These are phyloP conservation scores for Capsicum baccatum DNA, from an alignment of 257 asterid species.

Conservation along the genomic window DNA sequence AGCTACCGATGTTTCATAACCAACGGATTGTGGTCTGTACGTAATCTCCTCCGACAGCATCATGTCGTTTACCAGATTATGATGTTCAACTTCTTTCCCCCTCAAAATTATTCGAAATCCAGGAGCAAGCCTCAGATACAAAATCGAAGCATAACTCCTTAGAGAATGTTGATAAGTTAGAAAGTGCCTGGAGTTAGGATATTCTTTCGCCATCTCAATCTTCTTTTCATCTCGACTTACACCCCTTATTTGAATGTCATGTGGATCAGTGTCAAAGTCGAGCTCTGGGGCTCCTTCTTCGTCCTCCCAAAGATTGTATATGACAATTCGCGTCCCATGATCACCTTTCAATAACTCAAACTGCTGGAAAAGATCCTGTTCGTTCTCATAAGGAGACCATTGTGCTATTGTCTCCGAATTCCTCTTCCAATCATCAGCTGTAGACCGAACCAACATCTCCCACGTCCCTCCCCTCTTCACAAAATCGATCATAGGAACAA, in stretches of 20 bases:
- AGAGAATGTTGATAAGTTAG: conserved; percentile 78
- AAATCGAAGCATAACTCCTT: conserved; percentile 77
- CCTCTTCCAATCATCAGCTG: conserved; percentile 54
- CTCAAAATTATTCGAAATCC: conserved; percentile 65
- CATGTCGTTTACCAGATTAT: conserved; percentile 57
- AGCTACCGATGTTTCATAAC: conserved; percentile 49
- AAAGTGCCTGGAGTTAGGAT: conserved; percentile 63
- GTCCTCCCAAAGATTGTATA: conserved; percentile 89
- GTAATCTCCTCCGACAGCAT: conserved; percentile 37
- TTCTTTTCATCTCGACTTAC: conserved; percentile 64
- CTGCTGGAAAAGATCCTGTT: conserved; percentile 64
- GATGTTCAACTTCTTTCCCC: conserved; percentile 65
- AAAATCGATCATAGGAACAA: conserved; percentile 86
- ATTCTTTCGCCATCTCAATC: conserved; percentile 60
- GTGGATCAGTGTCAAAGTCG: conserved; percentile 63
- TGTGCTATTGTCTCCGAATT: conserved; percentile 60
- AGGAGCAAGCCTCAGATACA: conserved; percentile 63
- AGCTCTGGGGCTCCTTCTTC: conserved; percentile 68
- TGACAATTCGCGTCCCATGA: conserved; percentile 78
- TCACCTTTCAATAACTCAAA: conserved; percentile 50
- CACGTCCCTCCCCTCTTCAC: conserved; percentile 55
- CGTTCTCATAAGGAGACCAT: conserved; percentile 76
- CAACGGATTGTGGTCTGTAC: conserved; percentile 55
- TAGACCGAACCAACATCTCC: conserved; percentile 52
- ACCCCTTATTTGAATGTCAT: conserved; percentile 82